Percentiles rank a stretch among this genome's conserved stretches.
phyloP scores from a whole-genome alignment of 495 filamentous ascomycete genomes.

The Amniculicola lignicola region DNA sequence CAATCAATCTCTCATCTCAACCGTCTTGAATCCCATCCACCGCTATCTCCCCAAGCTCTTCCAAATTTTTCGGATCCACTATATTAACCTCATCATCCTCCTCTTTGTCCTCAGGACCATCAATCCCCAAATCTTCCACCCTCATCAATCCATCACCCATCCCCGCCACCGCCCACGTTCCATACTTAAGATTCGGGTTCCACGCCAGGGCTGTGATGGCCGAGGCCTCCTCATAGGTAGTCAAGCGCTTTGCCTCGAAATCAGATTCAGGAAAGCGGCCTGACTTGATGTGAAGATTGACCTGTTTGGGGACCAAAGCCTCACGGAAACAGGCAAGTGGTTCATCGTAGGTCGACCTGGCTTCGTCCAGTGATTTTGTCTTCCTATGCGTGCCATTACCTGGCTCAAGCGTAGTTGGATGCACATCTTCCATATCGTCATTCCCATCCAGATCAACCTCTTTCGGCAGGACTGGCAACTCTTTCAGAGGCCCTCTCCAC shows the following conservation, averaged over 20 bases:
- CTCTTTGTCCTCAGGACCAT: no score
- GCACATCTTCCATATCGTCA: not conserved
- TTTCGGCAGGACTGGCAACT: constrained; percentile 13
- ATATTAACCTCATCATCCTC: no score
- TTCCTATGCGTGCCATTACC: no score
- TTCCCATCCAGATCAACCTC: not conserved
- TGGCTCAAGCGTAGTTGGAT: not conserved
- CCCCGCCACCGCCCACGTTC: constrained; percentile 64
- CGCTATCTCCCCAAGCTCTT: no score
- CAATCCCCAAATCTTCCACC: constrained; percentile 65
- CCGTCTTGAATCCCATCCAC: no score
- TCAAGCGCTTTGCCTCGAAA: constrained; percentile 42
- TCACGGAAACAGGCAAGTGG: constrained; percentile 49
- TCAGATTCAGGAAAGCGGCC: constrained; percentile 36
- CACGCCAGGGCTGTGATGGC: constrained; percentile 58
- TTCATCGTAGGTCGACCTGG: not conserved
- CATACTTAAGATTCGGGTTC: constrained; percentile 62
- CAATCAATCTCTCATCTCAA: no score
- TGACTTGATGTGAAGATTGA: constrained; percentile 38
- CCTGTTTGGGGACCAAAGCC: constrained; percentile 48
- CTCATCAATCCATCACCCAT: constrained; percentile 61
- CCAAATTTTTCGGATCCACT: no score
- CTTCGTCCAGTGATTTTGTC: no score
- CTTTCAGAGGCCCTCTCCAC: constrained; percentile 46
- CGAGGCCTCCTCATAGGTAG: constrained; percentile 58